Percentiles rank a stretch among this genome's conserved stretches.
Conservation (phyloP, 75 land plant genomes). For the Sequoia sempervirens region DNA sequence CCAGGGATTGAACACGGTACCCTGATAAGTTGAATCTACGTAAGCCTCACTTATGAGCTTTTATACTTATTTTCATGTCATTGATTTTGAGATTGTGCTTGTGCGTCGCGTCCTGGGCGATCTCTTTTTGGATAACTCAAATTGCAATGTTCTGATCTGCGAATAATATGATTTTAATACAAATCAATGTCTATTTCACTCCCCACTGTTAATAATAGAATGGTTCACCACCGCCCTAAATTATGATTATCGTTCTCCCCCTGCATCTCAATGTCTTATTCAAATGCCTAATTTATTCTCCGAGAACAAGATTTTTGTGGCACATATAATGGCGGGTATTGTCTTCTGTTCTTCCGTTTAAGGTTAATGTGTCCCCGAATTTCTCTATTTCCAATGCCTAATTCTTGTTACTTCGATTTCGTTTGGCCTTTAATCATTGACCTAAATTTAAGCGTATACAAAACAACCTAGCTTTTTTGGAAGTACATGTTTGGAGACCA, state of each 20-base stretch:
- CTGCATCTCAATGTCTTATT: neutral
- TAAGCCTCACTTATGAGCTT: neutral
- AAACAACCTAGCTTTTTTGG: neutral
- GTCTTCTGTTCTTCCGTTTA: neutral
- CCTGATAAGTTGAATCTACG: neutral
- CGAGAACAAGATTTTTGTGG: neutral
- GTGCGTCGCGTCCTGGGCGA: neutral
- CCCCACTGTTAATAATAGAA: neutral
- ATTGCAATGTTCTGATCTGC: neutral
- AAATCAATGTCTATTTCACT: neutral
- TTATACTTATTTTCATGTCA: neutral
- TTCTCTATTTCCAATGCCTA: neutral
- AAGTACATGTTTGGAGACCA: neutral
- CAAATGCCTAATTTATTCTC: neutral
- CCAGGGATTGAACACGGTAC: neutral
- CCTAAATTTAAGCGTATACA: neutral
- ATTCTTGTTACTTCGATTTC: neutral
- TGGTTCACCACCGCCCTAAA: neutral
- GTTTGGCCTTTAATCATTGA: neutral
- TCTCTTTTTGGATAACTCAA: neutral
- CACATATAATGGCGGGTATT: neutral
- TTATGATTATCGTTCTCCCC: neutral
- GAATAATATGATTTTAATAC: neutral
- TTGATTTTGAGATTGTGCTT: neutral
- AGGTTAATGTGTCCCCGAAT: neutral